These are phyloP conservation scores for Globisporangium takayamanum DNA, from an alignment of 352 stramenopile genomes.

Conservation along the genomic window DNA sequence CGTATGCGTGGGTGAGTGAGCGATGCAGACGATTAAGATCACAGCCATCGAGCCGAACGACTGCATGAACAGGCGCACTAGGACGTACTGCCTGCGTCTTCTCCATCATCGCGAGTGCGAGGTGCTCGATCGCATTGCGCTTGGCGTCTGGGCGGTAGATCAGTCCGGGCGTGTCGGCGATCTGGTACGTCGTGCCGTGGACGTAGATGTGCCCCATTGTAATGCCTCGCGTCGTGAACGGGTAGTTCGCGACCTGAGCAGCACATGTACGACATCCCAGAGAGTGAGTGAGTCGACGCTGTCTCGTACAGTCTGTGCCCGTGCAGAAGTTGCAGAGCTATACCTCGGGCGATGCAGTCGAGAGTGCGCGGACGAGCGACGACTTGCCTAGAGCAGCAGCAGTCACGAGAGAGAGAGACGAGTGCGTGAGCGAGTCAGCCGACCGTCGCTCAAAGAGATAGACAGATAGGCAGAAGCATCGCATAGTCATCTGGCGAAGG, in stretches of 20 bases:
- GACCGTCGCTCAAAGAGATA: background rate
- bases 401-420: background rate
- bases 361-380: slow-evolving; percentile 70
- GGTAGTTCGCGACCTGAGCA: slow-evolving; percentile 77
- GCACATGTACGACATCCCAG: background rate
- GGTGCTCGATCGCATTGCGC: slow-evolving; percentile 68
- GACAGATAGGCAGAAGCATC: background rate
- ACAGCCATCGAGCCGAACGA: background rate
- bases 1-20: no score
- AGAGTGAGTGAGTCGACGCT: background rate
- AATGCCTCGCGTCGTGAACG: slow-evolving; percentile 83
- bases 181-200: slow-evolving; percentile 78
- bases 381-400: slow-evolving; percentile 60
- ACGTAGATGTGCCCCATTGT: slow-evolving; percentile 87
- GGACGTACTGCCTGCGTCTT: slow-evolving; percentile 55
- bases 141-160: slow-evolving; percentile 57
- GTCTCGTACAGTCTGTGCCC: background rate
- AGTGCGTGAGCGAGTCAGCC: background rate
- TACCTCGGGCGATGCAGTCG: slow-evolving; percentile 77
- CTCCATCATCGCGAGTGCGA: slow-evolving; percentile 69
- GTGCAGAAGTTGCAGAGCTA: background rate
- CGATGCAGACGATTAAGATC: background rate
- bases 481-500: background rate
- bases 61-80: background rate
- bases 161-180: slow-evolving; percentile 72